phyloP scores from a whole-genome alignment of 2,329 filamentous ascomycete species.

The Cladophialophora psammophila region DNA sequence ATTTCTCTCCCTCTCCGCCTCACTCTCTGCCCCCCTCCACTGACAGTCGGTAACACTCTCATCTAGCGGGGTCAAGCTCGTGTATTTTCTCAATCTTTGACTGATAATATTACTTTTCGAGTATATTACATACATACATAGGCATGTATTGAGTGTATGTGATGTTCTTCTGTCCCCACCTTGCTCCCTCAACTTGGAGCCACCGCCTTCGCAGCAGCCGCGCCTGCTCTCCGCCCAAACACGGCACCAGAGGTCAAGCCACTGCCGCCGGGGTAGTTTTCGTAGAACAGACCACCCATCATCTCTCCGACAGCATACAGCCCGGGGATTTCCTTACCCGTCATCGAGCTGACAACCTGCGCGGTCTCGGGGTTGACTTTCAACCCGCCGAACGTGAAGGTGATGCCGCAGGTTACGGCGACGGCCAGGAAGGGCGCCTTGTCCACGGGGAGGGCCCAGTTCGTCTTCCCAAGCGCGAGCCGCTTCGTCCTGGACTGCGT shows the following conservation, averaged over 20 bases:
- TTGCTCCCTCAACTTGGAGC: neutral
- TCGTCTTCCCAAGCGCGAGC: slow-evolving; percentile 65
- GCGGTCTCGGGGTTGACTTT: slow-evolving; percentile 63
- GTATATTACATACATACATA: no score
- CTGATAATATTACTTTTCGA: no score
- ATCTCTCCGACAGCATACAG: slow-evolving; percentile 71
- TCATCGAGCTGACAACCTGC: slow-evolving; percentile 58
- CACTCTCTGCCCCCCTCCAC: no score
- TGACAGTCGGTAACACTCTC: no score
- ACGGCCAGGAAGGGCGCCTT: slow-evolving; percentile 68
- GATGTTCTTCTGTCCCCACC: neutral
- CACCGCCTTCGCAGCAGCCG: slow-evolving; percentile 40
- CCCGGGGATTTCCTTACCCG: slow-evolving; percentile 58
- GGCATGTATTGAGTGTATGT: neutral
- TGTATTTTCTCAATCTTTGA: no score
- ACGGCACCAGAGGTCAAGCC: slow-evolving; percentile 68
- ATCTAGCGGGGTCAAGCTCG: no score
- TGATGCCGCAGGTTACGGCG: slow-evolving; percentile 70
- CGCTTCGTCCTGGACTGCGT: slow-evolving; percentile 60
- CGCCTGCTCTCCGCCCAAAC: slow-evolving; percentile 57
- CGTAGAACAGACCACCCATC: slow-evolving; percentile 69
- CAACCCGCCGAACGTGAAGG: slow-evolving; percentile 73
- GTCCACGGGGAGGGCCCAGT: slow-evolving; percentile 69
- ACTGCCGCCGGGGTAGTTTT: slow-evolving; percentile 69
- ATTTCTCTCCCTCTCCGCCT: no score